Percentiles rank a stretch among this genome's conserved stretches.
Conservation (phyloP, 805 yeast species). For the Wickerhamomyces alni region DNA sequence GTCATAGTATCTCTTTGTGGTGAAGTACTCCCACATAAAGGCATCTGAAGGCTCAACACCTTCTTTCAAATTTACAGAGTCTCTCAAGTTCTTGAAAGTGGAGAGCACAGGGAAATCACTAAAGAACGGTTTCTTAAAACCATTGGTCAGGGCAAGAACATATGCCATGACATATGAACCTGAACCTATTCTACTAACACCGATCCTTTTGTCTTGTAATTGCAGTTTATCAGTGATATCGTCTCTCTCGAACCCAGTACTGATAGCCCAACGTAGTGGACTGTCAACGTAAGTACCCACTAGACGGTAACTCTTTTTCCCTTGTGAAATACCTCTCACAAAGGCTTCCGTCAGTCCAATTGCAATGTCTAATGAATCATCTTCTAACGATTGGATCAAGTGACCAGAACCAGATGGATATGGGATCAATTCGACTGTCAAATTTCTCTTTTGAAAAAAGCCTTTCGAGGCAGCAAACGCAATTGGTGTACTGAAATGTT, state of each 20-base stretch:
- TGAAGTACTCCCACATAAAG: conserved; percentile 95
- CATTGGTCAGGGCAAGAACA: conserved; percentile 62
- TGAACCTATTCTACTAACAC: conserved; percentile 82
- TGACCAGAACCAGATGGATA: conserved; percentile 88
- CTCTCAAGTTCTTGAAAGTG: conserved; percentile 71
- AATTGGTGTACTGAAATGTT: conserved; percentile 86
- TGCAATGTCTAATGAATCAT: conserved; percentile 65
- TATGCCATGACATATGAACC: conserved; percentile 91
- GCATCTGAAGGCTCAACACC: conserved; percentile 57
- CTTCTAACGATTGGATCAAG: conserved; percentile 65
- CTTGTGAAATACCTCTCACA: conserved; percentile 70
- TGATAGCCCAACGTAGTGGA: conserved; percentile 87
- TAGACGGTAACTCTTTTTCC: conserved; percentile 44
- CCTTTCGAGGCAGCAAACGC: conserved; percentile 62
- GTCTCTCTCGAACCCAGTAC: conserved; percentile 60
- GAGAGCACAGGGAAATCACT: conserved; percentile 50
- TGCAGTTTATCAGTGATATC: conserved; percentile 48
- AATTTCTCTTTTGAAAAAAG: conserved; percentile 40
- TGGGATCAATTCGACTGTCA: conserved; percentile 57
- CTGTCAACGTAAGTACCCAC: conserved; percentile 81
- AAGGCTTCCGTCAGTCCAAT: conserved; percentile 91
- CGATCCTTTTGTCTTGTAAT: conserved; percentile 58
- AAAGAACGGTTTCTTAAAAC: conserved; percentile 47
- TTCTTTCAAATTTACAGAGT: conserved; percentile 59
- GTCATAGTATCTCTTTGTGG: conserved; percentile 82